A percentile compares a stretch with the other conserved stretches of the same genome.
These are phyloP conservation scores for Barnettozyma botsteinii DNA, from an alignment of 805 yeast genomes.

Conservation along the genomic window DNA sequence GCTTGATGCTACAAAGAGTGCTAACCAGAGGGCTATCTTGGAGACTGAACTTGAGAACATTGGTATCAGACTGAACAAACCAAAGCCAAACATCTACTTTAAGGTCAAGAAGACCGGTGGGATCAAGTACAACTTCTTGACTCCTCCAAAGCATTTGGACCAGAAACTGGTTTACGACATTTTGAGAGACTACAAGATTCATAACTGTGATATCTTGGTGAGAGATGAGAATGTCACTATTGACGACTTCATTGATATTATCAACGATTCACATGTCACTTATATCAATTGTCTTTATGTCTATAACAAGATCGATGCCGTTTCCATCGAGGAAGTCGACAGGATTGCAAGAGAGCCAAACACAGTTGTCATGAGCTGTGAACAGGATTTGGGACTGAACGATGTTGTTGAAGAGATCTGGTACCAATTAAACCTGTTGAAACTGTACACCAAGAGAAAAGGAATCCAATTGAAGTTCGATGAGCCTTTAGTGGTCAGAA, in stretches of 20 bases:
- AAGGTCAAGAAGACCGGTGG: conserved; percentile 88
- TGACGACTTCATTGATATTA: conserved; percentile 88
- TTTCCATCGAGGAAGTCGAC: conserved; percentile 90
- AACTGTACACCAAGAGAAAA: conserved; percentile 84
- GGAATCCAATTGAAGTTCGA: conserved; percentile 75
- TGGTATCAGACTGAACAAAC: conserved; percentile 84
- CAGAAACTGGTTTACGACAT: conserved; percentile 75
- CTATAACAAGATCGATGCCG: conserved; percentile 93
- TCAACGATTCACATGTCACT: conserved; percentile 81
- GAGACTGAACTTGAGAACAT: conserved; percentile 90
- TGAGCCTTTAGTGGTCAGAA: conserved; percentile 90
- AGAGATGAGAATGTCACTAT: conserved; percentile 86
- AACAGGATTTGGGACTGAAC: conserved; percentile 75
- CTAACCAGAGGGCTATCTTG: conserved; percentile 78
- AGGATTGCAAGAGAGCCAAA: conserved; percentile 87
- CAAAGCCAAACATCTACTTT: conserved; percentile 70
- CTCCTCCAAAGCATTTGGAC: conserved; percentile 77
- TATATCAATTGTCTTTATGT: conserved; percentile 90
- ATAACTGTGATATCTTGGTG: conserved; percentile 88
- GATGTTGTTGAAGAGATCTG: conserved; percentile 92
- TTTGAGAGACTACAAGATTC: conserved; percentile 80
- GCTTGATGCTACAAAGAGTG: conserved; percentile 90
- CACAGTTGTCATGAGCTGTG: conserved; percentile 92
- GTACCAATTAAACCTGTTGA: conserved; percentile 73
- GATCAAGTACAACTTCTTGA: conserved; percentile 70